Conservation (phyloP, 176 grass and related monocot genomes). For the barley (Hordeum vulgare) region MorexV3_pseudomolecules_assembly NC_058519.1:540939865-540940364, state of each 20-base stretch:
- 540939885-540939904: not conserved
- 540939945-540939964: not conserved
- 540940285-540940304: not conserved
- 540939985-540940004: not conserved
- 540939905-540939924: not conserved
- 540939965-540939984: not conserved
- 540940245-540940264: not conserved
- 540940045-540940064: not conserved
- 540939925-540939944: not conserved
- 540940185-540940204: not conserved
- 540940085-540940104: not conserved
- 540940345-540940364: not conserved
- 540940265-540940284: not conserved
- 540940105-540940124: not conserved
- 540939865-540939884: not conserved
- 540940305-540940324: not conserved
- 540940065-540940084: not conserved
- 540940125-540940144: not conserved
- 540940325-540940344: not conserved
- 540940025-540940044: not conserved
- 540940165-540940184: not conserved
- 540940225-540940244: not conserved
- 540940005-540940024: not conserved
- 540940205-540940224: not conserved
- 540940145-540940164: not conserved